Conservation (phyloP, 225 moss, liverwort and hornwort species). For the Anthoceros angustus region DNA sequence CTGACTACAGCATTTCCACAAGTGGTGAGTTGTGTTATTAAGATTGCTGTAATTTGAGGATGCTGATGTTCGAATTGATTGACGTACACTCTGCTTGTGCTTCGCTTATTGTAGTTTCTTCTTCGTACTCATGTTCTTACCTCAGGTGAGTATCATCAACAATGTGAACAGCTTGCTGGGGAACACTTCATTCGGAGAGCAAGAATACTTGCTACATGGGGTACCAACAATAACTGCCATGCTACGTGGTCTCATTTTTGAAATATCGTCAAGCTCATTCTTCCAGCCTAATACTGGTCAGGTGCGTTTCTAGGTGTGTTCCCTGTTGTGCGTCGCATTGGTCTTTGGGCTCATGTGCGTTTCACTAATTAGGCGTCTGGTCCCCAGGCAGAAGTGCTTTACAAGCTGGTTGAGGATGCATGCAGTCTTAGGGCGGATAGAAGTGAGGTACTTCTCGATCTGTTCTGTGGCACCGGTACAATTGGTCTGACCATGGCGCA, state of each 20-base stretch:
- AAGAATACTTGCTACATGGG: slow-evolving; percentile 71
- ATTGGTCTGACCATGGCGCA: slow-evolving; percentile 88
- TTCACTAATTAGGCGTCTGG: neutral
- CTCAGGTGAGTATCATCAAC: slow-evolving; percentile 78
- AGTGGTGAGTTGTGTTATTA: slow-evolving; percentile 34
- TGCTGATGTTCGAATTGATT: neutral
- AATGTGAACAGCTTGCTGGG: slow-evolving; percentile 77
- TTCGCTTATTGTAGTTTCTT: neutral
- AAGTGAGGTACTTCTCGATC: slow-evolving; percentile 75
- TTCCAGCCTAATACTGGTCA: slow-evolving; percentile 87
- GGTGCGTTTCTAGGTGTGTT: slow-evolving; percentile 19
- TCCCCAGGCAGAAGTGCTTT: slow-evolving; percentile 76
- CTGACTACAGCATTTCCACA: slow-evolving; percentile 54
- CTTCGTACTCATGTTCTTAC: neutral
- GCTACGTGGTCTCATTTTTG: slow-evolving; percentile 68
- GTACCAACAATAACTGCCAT: slow-evolving; percentile 56
- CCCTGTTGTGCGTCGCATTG: neutral
- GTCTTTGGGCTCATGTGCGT: neutral
- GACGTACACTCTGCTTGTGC: too few species aligned
- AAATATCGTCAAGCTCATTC: slow-evolving; percentile 93
- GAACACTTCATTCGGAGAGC: slow-evolving; percentile 54
- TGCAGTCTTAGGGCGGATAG: slow-evolving; percentile 71
- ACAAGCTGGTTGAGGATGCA: slow-evolving; percentile 57
- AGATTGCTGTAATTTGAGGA: neutral
- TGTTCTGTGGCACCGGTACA: slow-evolving; percentile 97